Evolutionary conservation across 208 protist species (phyloP).

Genomic region (Entamoeba moshkovskii): DNA sequence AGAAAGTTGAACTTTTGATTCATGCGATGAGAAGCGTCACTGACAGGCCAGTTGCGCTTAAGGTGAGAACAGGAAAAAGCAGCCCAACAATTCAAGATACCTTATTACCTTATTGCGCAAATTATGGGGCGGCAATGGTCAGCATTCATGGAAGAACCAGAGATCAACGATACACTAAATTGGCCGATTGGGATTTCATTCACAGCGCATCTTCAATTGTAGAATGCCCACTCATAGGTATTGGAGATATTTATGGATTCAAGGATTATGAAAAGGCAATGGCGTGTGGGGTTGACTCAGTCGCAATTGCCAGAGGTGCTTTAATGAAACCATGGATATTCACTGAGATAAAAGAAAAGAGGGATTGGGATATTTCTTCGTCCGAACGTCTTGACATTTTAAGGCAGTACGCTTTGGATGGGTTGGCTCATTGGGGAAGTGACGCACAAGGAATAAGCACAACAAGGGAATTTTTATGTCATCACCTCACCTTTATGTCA

Average conservation of each 20-base stretch:
- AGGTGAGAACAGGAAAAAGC: neutral
- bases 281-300: neutral
- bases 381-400: constrained; percentile 26
- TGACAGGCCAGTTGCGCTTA: neutral
- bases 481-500: constrained; percentile 28
- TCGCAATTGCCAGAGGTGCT: constrained; percentile 21
- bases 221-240: constrained; percentile 1
- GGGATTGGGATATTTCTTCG: constrained; percentile 7
- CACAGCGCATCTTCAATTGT: neutral
- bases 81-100: neutral
- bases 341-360: constrained; percentile 27
- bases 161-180: constrained; percentile 25
- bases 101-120: neutral
- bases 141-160: constrained; percentile 26
- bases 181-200: constrained; percentile 27
- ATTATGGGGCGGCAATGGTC: neutral
- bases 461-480: constrained; percentile 29
- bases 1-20: neutral
- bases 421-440: constrained; percentile 24
- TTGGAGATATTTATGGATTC: constrained; percentile 20
- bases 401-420: constrained; percentile 14
- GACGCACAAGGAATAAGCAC: constrained; percentile 6
- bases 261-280: neutral
- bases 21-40: neutral
- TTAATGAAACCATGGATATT: constrained; percentile 35